Base-by-base conservation (phyloP, 176 grass and related monocot genomes). In the Aegilops tauschii region DNA sequence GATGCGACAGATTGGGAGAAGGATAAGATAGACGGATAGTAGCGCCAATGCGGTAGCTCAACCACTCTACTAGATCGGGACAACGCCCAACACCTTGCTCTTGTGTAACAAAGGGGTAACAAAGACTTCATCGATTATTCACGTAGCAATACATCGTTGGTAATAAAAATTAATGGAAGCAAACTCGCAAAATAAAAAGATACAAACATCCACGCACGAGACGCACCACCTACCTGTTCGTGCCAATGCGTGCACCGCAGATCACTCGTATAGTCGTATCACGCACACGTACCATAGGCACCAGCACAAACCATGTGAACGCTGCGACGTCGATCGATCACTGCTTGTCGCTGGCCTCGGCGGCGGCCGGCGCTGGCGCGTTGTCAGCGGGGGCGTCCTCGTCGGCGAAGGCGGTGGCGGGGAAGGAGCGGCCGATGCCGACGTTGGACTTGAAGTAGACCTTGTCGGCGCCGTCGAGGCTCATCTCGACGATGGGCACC, bases 401-500 rank as follows among this genome's bases (percentile, higher is more conserved):
- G 10, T 92, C 93, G 6, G 82, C 85, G 85, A 96, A 99, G 16
- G 97, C 94, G 10, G 94, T 36, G 50, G 80, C 83, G 0, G 97
- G 97, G 87, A 93, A 99, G 3, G 94, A 91, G 6, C 93, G 82
- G 0, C 94, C 94, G 65, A 99, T 94, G 0, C 94, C 97, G 42
- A 96, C 87, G 9, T 42, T 71, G 21, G 97, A 93, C 86, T 96
- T 99, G 90, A 99, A 96, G 93, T 96, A 93, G 23, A 99, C 86
- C 82, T 29, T 90, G 18, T 64, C 85, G 18, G 39, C 77, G 9
- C 84, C 89, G 65, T 85, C 90, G 25, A 96, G 69, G 89, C 65
- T 93, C 92, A 96, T 99, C 89, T 99, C 97, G 27, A 85, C 87
- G 88, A 99, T 91, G 65, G 97, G 94, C 70, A 99, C 88, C 97